These are phyloP conservation scores for Lumnitzera racemosa DNA, from an alignment of 345 rosid genomes.

Conservation along the genomic window DNA sequence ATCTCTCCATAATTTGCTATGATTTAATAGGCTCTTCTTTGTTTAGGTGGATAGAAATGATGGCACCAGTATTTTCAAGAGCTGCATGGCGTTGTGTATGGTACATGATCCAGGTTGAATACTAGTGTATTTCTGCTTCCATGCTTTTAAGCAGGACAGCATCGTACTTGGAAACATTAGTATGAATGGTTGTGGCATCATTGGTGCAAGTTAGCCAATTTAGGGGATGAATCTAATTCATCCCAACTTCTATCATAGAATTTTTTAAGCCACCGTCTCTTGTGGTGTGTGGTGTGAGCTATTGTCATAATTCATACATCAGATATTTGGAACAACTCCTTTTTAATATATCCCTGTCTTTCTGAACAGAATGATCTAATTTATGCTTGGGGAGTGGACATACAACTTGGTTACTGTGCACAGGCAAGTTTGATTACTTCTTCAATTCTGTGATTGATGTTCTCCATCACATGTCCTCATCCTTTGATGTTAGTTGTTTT, in stretches of 20 bases:
- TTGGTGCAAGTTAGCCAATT: too few relatives aligned
- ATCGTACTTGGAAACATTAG: too few relatives aligned
- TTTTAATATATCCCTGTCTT: not conserved
- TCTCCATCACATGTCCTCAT: not conserved
- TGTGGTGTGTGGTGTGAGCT: not conserved
- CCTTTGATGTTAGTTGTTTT: slow-evolving; percentile 8
- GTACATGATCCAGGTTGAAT: slow-evolving; percentile 63
- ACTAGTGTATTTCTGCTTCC: not conserved
- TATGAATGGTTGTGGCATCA: too few relatives aligned
- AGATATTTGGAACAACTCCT: too few relatives aligned
- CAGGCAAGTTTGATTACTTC: slow-evolving; percentile 33
- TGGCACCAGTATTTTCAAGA: slow-evolving; percentile 73
- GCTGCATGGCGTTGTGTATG: slow-evolving; percentile 71
- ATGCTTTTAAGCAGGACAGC: not conserved
- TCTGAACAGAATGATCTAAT: slow-evolving; percentile 50
- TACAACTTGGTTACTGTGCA: slow-evolving; percentile 61
- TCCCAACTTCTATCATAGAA: too few relatives aligned
- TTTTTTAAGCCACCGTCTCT: too few relatives aligned
- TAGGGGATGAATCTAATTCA: too few relatives aligned
- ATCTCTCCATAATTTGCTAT: slow-evolving; percentile 2
- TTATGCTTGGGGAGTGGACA: slow-evolving; percentile 74
- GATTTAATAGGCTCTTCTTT: slow-evolving; percentile 6
- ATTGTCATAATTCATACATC: not conserved
- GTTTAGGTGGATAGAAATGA: slow-evolving; percentile 71
- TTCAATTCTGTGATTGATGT: not conserved